Base-by-base conservation (phyloP, 116 monocot species). In the Cymodocea nodosa region DNA sequence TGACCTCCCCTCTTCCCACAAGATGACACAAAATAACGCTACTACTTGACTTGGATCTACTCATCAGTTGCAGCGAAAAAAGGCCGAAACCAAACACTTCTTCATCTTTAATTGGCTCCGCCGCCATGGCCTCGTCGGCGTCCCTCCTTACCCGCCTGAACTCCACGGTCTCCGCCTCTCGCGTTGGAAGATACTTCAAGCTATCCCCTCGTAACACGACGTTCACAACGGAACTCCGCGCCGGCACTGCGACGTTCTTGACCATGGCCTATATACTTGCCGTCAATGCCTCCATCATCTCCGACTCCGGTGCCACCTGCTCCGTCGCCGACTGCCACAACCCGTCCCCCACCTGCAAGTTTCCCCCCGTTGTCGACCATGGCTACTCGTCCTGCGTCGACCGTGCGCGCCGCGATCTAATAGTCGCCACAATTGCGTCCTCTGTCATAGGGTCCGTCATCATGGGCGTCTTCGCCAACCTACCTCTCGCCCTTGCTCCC, bases 191-290 rank as follows among this genome's bases (percentile, higher is more conserved):
- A 65, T 71, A 71, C 25, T 78, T 87, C 75, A 87, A 83, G 68
- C 34, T 73, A 6, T 25, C 72, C 23, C 62, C 75, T 23, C 69
- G 72, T 2, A 70, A 60, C 3, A 70, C 80, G 15, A 72, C 72
- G 49, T 94, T 89, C 78, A 86, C 94, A 2, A 89, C 94, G 17
- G 94, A 94, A 79, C 80, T 94, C 64, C 86, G 86, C 6, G 94
- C 94, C 15, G 94, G 94, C 52, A 94, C 94, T 2, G 74, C 94
- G 51, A 94, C 94, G 13, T 89, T 89, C 80, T 80, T 89, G 2
- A 93, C 93, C 23, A 93, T 89, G 93, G 85, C 93, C 12, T 87
- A 87, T 74, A 84, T 87, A 74, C 84, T 87, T 20, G 87, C 87
- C 39, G 84, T 87, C 52, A 87, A 87, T 68, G 86, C 89, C 39